These are phyloP conservation scores for Plantago elongata DNA, from an alignment of 257 asterid genomes.

Conservation along the genomic window DNA sequence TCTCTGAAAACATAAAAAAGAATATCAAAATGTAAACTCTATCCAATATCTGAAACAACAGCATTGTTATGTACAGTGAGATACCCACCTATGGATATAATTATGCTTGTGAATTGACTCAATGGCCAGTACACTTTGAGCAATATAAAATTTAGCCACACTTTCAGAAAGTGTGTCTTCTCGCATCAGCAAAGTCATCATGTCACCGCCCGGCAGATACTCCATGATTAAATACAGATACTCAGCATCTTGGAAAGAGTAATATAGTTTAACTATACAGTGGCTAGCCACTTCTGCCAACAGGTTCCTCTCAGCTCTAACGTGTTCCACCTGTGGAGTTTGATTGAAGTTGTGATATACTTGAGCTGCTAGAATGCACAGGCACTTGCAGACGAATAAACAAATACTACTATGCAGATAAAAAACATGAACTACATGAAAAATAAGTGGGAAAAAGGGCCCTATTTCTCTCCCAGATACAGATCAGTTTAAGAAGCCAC, in stretches of 20 bases:
- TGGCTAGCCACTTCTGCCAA: slow-evolving; percentile 97
- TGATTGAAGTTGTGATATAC: slow-evolving; percentile 16
- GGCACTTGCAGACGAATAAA: slow-evolving; percentile 7
- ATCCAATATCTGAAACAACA: slow-evolving; percentile 12
- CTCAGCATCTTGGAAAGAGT: slow-evolving; percentile 95
- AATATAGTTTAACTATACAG: slow-evolving; percentile 81
- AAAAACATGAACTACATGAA: no score
- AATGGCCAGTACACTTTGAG: slow-evolving; percentile 87
- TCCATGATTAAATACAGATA: slow-evolving; percentile 92
- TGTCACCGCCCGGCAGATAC: slow-evolving; percentile 97
- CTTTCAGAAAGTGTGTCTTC: slow-evolving; percentile 79
- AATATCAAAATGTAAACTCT: slow-evolving; percentile 11
- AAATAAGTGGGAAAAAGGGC: no score
- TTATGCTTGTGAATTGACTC: slow-evolving; percentile 95
- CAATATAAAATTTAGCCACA: slow-evolving; percentile 88
- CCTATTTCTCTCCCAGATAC: no score
- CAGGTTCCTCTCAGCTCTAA: slow-evolving; percentile 89
- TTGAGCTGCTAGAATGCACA: slow-evolving; percentile 14
- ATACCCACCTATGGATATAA: slow-evolving; percentile 80
- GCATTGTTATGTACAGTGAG: slow-evolving; percentile 12
- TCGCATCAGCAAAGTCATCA: slow-evolving; percentile 96
- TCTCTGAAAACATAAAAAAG: slow-evolving; percentile 47
- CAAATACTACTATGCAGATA: no score
- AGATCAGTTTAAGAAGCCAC: no score
- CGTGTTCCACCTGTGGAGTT: slow-evolving; percentile 77